Percentiles rank a stretch among this genome's conserved stretches.
Conservation (phyloP, 169 alveolate species). For the Plasmodium ovale region DNA sequence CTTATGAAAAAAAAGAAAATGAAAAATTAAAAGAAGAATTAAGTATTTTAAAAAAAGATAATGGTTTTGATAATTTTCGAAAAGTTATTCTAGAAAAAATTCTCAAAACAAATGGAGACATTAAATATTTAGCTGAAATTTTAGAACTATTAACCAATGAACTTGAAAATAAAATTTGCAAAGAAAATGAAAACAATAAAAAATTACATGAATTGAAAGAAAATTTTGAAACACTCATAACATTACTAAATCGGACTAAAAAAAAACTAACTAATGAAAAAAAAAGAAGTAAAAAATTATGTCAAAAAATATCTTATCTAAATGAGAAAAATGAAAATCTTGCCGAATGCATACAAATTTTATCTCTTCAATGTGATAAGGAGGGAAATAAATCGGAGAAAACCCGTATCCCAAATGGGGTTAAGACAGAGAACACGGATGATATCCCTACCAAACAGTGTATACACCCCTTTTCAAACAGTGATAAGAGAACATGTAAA, state of each 20-base stretch:
- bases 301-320: conserved; percentile 19
- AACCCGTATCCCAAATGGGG: not conserved
- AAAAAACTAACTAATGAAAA: conserved; percentile 1
- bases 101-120: conserved; percentile 39
- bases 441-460: too few relatives aligned
- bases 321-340: conserved; percentile 26
- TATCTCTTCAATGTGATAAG: not conserved
- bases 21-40: conserved; percentile 19
- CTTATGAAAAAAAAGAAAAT: conserved; percentile 22
- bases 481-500: too few relatives aligned
- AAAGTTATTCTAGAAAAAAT: conserved; percentile 32
- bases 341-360: conserved; percentile 3
- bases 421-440: not conserved
- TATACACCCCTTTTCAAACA: too few relatives aligned
- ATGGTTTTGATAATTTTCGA: conserved; percentile 34
- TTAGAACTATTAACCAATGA: conserved; percentile 47
- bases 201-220: conserved; percentile 19
- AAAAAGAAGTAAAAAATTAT: conserved; percentile 12
- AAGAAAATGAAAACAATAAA: not conserved
- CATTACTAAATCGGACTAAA: conserved; percentile 4
- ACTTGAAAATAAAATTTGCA: conserved; percentile 30
- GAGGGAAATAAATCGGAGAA: not conserved
- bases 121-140: conserved; percentile 44
- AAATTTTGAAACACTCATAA: not conserved
- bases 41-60: conserved; percentile 28